Conservation (phyloP, 805 yeast species). For the Teunomyces atbi region DNA sequence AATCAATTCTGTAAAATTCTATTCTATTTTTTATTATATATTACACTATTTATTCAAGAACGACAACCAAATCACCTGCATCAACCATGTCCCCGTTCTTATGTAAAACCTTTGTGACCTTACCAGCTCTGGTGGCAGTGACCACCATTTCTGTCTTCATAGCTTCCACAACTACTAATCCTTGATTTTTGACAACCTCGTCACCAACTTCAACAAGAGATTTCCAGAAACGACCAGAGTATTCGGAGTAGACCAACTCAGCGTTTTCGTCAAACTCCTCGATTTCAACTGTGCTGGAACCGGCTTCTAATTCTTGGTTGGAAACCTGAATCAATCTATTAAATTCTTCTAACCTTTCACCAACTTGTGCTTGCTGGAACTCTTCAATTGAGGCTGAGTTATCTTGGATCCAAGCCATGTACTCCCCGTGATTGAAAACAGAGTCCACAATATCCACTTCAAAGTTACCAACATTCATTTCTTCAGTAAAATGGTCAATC, state of each 20-base stretch:
- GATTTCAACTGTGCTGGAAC: slow-evolving; percentile 43
- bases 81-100: slow-evolving; percentile 94
- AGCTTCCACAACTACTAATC: slow-evolving; percentile 88
- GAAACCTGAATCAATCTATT: slow-evolving; percentile 78
- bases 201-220: slow-evolving; percentile 80
- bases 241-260: slow-evolving; percentile 85
- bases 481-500: slow-evolving; percentile 66
- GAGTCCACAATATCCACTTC: slow-evolving; percentile 71
- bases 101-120: slow-evolving; percentile 69
- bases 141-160: slow-evolving; percentile 98
- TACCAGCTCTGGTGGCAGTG: slow-evolving; percentile 66
- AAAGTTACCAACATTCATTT: slow-evolving; percentile 78
- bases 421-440: slow-evolving; percentile 79
- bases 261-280: slow-evolving; percentile 75
- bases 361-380: slow-evolving; percentile 66
- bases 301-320: slow-evolving; percentile 66
- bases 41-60: slow-evolving; percentile 44
- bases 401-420: slow-evolving; percentile 72
- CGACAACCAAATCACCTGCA: slow-evolving; percentile 93
- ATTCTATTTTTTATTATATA: too few relatives aligned
- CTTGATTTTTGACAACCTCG: slow-evolving; percentile 68
- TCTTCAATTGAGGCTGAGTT: slow-evolving; percentile 70
- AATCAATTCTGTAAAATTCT: too few relatives aligned
- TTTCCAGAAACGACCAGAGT: slow-evolving; percentile 97
- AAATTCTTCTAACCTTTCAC: slow-evolving; percentile 83